Percentiles rank a stretch among this genome's conserved stretches.
Evolutionary conservation across 1,284 basidiomycete genomes (phyloP).

Genomic region (Neonothopanus nambi): DNA sequence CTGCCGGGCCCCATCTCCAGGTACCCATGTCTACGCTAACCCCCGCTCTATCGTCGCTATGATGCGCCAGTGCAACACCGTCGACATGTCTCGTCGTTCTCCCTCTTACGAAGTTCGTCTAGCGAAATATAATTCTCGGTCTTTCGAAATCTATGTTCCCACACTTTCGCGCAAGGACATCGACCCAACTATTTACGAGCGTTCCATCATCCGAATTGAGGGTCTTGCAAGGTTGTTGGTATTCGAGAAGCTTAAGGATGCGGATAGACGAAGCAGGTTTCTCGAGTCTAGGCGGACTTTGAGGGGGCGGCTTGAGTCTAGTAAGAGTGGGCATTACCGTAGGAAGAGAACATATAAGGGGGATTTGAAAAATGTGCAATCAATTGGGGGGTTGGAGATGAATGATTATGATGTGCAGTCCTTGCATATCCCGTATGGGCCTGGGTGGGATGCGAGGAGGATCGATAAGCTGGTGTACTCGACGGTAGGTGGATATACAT

Average conservation of each 20-base stretch:
- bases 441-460: slow-evolving; percentile 56
- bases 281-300: slow-evolving; percentile 45
- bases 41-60: slow-evolving; percentile 55
- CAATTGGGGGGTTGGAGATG: slow-evolving; percentile 49
- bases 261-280: slow-evolving; percentile 44
- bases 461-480: slow-evolving; percentile 61
- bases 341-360: slow-evolving; percentile 43
- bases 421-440: slow-evolving; percentile 63
- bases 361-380: slow-evolving; percentile 48
- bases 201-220: slow-evolving; percentile 51
- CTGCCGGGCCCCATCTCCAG: slow-evolving; percentile 18
- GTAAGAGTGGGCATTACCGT: slow-evolving; percentile 26
- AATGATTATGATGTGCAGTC: slow-evolving; percentile 59
- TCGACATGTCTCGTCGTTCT: slow-evolving; percentile 57
- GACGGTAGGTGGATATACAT: slow-evolving; percentile 35
- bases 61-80: slow-evolving; percentile 62
- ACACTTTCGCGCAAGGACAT: slow-evolving; percentile 48
- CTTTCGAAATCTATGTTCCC: slow-evolving; percentile 57
- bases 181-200: slow-evolving; percentile 63
- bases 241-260: slow-evolving; percentile 50
- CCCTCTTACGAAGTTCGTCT: slow-evolving; percentile 63
- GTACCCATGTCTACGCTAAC: slow-evolving; percentile 52
- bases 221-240: slow-evolving; percentile 61
- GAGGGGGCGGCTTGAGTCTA: slow-evolving; percentile 42
- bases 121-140: slow-evolving; percentile 52